Conservation (phyloP, 306 rosid genomes). For the Malus asiatica region DNA sequence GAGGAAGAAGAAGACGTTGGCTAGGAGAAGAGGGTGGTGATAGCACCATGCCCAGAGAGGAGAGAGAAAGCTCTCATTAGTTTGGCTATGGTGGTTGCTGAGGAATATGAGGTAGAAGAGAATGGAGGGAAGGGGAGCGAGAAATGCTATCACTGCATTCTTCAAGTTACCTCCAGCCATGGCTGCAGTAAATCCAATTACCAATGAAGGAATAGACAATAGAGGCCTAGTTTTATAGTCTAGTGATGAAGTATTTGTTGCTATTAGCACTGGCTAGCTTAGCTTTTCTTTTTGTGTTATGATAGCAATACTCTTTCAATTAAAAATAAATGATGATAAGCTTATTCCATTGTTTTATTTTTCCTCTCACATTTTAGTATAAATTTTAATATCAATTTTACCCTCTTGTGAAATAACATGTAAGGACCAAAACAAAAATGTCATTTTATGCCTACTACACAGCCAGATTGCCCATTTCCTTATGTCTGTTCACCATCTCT, state of each 20-base stretch:
- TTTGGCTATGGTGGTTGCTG: conserved; percentile 12
- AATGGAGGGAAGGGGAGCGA: conserved; percentile 71
- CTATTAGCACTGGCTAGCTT: neutral
- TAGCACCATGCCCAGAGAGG: conserved; percentile 67
- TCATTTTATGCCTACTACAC: too few species aligned
- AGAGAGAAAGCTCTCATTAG: conserved; percentile 19
- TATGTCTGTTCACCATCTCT: too few species aligned
- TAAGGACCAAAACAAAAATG: too few species aligned
- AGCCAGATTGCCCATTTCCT: too few species aligned
- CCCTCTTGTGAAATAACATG: too few species aligned
- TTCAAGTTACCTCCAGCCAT: conserved; percentile 34
- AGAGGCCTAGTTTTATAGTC: neutral
- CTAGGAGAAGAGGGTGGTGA: conserved; percentile 70
- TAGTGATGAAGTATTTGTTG: neutral
- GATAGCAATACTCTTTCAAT: too few species aligned
- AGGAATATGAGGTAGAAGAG: conserved; percentile 60
- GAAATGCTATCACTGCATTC: conserved; percentile 49
- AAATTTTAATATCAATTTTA: too few species aligned
- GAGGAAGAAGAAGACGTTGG: conserved; percentile 73
- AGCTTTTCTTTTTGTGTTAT: neutral
- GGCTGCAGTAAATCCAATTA: neutral
- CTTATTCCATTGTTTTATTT: fast-evolving
- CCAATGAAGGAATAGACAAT: neutral
- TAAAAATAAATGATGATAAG: neutral
- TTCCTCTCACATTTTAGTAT: fast-evolving